Base-by-base conservation (phyloP, 2,329 filamentous ascomycete genomes). In the Sporothrix globosa region DNA sequence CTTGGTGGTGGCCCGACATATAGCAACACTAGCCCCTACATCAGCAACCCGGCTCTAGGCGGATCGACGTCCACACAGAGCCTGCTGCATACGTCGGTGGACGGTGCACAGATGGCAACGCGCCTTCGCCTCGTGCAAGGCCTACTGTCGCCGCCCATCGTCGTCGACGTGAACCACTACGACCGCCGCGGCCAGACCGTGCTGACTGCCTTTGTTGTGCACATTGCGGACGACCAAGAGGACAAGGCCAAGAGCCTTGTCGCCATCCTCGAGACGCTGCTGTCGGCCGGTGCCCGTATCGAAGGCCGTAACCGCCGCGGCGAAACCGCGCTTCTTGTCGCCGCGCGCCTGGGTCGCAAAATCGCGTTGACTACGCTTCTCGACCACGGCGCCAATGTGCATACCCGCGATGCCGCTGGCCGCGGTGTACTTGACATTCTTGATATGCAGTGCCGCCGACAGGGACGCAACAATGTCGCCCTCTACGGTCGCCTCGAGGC, bases 261-360 rank as follows among this genome's bases (percentile, higher is more conserved):
- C 10, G 72, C 75, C 4, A 83, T 87, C 7, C 76, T 88, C 4
- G 77, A 80, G 67, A 74, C 78, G 0, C 80, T 88, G 0, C 73
- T 86, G 21, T 70, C 76, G 0, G 76, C 75, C 0, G 83, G 84
- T 0, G 85, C 84, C 0, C 76, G 81, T 1, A 73, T 87, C 4
- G 79, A 87, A 69, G 82, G 81, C 5, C 83, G 85, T 39, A 88
- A 88, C 75, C 79, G 84, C 3, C 77, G 79, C 0, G 86, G 86
- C 53, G 86, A 88, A 77, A 88, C 86, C 0, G 82, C 85, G 0
- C 79, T 88, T 39, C 84, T 87, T 52, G 75, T 88, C 10, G 86
- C 86, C 0, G 84, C 85, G 1, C 81, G 84, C 2, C 79, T 82
- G 24, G 86, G 86, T 0, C 81, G 83, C 68, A 87, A 87, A 76